Percentiles rank a stretch among this genome's conserved stretches.
These are phyloP conservation scores for Rhizomucor pusillus DNA, from an alignment of 371 early-diverging fungal species.

Conservation along the genomic window DNA sequence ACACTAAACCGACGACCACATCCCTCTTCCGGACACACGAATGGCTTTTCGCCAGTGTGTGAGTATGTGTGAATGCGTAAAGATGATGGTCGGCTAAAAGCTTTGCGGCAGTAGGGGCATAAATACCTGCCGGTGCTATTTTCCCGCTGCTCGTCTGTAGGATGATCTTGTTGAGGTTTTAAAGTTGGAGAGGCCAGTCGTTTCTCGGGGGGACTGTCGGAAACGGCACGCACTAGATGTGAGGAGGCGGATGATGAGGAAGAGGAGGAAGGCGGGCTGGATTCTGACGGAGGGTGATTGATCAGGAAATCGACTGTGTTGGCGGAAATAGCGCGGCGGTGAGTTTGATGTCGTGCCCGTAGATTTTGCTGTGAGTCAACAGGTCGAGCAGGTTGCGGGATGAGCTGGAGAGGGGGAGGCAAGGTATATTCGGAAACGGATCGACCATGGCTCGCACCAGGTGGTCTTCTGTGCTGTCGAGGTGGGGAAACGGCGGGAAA, in stretches of 20 bases:
- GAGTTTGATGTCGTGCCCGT: conserved; percentile 15
- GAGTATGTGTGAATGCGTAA: conserved; percentile 58
- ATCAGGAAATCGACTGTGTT: conserved; percentile 17
- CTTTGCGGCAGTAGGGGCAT: conserved; percentile 51
- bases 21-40: conserved; percentile 47
- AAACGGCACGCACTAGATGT: conserved; percentile 11
- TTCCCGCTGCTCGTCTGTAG: conserved; percentile 4
- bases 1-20: conserved; percentile 63
- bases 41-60: conserved; percentile 70
- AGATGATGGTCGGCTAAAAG: conserved; percentile 61
- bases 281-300: conserved; percentile 8
- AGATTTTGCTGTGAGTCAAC: background rate
- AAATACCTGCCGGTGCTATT: conserved; percentile 25
- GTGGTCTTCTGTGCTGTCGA: background rate
- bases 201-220: conserved; percentile 14
- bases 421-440: conserved; percentile 10
- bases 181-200: conserved; percentile 7
- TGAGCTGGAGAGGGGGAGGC: conserved; percentile 2
- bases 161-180: conserved; percentile 1
- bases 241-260: conserved; percentile 10
- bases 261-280: background rate
- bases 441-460: conserved; percentile 5
- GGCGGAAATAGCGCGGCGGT: conserved; percentile 18
- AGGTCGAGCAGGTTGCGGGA: background rate
- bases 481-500: background rate